These are phyloP conservation scores for Phytopythium ostracodes DNA, from an alignment of 352 stramenopile genomes.

Conservation along the genomic window DNA sequence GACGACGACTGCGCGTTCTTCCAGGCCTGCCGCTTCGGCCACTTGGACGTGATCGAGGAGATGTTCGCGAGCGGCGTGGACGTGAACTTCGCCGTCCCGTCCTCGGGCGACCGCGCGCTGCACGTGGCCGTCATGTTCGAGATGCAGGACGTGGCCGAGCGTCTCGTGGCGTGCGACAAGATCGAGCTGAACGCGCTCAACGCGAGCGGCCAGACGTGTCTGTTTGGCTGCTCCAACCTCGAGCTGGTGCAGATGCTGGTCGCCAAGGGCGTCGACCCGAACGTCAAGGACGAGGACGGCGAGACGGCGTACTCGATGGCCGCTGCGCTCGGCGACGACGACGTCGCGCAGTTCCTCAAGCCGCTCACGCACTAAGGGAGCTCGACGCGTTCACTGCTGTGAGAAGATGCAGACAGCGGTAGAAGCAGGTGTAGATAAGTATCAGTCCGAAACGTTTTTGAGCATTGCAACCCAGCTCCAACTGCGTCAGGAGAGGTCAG, in stretches of 20 bases:
- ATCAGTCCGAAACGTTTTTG: conserved; percentile 2
- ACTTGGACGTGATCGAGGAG: conserved; percentile 66
- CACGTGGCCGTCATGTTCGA: conserved; percentile 84
- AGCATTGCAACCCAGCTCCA: background rate
- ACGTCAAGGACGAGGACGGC: conserved; percentile 52
- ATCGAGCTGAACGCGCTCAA: conserved; percentile 72
- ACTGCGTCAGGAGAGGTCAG: conserved; percentile 5
- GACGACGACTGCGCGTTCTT: conserved; percentile 76
- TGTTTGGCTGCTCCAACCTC: conserved; percentile 78
- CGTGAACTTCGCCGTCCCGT: conserved; percentile 63
- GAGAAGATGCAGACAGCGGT: background rate
- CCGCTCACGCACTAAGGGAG: conserved; percentile 16
- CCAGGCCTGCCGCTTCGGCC: conserved; percentile 67
- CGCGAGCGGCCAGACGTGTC: conserved; percentile 64
- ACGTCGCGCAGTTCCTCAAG: conserved; percentile 65
- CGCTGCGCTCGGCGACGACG: conserved; percentile 64
- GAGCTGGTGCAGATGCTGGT: conserved; percentile 65
- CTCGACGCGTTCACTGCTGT: background rate
- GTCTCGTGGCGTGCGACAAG: conserved; percentile 43
- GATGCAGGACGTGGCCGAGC: conserved; percentile 75
- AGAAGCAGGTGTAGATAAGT: background rate
- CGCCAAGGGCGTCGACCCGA: conserved; percentile 57
- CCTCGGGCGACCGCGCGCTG: conserved; percentile 62
- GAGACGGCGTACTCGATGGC: conserved; percentile 75
- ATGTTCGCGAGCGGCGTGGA: conserved; percentile 69